Evolutionary conservation across 2,329 filamentous ascomycete species (phyloP), one percentile per base, ranked within the genome.

Genomic region (Botryotinia calthae): DNA sequence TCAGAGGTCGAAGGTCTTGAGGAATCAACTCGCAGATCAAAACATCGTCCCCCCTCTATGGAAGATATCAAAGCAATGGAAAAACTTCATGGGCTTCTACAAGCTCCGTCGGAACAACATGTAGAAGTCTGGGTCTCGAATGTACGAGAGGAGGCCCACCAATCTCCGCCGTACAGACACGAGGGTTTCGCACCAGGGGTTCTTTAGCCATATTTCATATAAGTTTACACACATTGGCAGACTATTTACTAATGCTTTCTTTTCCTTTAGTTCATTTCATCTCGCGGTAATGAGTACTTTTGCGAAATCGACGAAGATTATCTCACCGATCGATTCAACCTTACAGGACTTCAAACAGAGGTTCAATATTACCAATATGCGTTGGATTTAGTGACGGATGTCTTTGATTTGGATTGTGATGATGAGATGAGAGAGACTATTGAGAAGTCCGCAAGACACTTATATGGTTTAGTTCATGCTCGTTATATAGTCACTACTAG

Each of bases 221-320:
- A n/a, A 40, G 31, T 68, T 37, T 44, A 61, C 40, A n/a, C 22
- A 37, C 22, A 56, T 34, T 64, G 25, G 10, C 18, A 46, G 62
- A 22, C 61, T n/a, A 58, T 67, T 48, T 72, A 61, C 73, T 75
- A 62, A 75, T 28, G 54, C 42, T 20, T 46, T n/a, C 4, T n/a
- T 37, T 63, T 40, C 25, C 14, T 61, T 12, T 81, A 99, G 96
- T 99, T 99, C 83, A 98, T 98, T 79, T 98, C 95, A 7, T 97
- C 95, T 9, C 90, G 96, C 72, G 96, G 96, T 77, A 98, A 99
- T 84, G 96, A 99, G 82, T 99, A 99, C 84, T 99, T 98, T 81
- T 99, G 96, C 88, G 96, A 99, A 82, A 98, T 99, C 80, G 96
- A 99, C 83, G 96, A 99, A 82, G 96, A 99, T 80, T 99, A 99